A percentile compares a stretch with the other conserved stretches of the same genome.
These are phyloP conservation scores for Podospora pseudoanserina DNA, from an alignment of 495 filamentous ascomycete genomes.

Conservation along the genomic window DNA sequence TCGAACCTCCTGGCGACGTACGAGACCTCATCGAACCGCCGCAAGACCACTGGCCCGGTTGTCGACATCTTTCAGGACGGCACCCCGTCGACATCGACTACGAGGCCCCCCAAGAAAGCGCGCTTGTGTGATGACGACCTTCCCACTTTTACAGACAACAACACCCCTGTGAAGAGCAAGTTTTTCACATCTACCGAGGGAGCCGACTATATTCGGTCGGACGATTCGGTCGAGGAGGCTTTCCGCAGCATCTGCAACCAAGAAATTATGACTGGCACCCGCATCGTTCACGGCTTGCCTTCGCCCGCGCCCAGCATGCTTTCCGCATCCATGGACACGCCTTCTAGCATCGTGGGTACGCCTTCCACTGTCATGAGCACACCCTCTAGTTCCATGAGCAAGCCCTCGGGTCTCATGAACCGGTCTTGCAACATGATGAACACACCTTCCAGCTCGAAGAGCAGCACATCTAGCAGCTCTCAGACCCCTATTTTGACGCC, in stretches of 20 bases:
- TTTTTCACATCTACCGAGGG: conserved; percentile 37
- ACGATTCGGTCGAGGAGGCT: conserved; percentile 46
- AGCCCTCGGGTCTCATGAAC: no score
- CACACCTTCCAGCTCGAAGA: conserved; percentile 20
- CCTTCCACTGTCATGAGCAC: no score
- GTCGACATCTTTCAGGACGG: conserved; percentile 26
- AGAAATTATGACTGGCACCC: conserved; percentile 19
- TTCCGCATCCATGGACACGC: neutral
- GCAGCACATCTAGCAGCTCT: conserved; percentile 21
- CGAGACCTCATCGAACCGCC: conserved; percentile 28
- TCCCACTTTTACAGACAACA: conserved; percentile 16
- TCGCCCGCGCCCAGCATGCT: conserved; percentile 30
- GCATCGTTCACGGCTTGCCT: conserved; percentile 30
- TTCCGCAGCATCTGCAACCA: conserved; percentile 29
- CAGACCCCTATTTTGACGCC: conserved; percentile 36
- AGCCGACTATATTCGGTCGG: conserved; percentile 37
- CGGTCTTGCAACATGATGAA: neutral
- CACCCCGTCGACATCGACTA: conserved; percentile 18
- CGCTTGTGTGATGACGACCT: conserved; percentile 43
- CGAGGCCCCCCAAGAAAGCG: conserved; percentile 49
- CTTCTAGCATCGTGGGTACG: neutral
- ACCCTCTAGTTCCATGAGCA: no score
- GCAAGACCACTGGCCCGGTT: conserved; percentile 30
- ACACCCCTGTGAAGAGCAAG: conserved; percentile 36
- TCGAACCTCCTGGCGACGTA: conserved; percentile 33